Conservation (phyloP, 208 protist genomes). For the Leishmania aethiopica region DNA sequence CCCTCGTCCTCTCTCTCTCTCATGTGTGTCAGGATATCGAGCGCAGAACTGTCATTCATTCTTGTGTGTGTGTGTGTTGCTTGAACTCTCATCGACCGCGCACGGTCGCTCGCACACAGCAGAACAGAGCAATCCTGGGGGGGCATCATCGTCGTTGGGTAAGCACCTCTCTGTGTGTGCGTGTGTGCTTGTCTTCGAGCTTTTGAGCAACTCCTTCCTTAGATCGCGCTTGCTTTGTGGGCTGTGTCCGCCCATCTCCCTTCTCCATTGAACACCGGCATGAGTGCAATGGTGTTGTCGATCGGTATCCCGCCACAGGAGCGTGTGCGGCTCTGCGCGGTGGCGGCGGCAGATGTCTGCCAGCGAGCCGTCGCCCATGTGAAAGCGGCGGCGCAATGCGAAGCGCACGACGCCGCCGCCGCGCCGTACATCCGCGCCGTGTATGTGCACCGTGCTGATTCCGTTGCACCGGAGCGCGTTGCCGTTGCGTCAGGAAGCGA, state of each 20-base stretch:
- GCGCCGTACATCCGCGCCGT: slow-evolving; percentile 40
- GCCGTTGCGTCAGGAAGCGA: slow-evolving; percentile 24
- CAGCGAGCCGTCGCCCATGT: slow-evolving; percentile 23
- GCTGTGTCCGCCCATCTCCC: neutral
- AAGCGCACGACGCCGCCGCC: slow-evolving; percentile 7
- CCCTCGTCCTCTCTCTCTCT: neutral
- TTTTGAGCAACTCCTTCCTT: neutral
- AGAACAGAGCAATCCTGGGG: neutral
- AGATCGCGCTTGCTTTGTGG: neutral
- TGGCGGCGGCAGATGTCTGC: slow-evolving; percentile 28
- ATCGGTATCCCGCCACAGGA: slow-evolving; percentile 26
- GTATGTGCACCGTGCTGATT: slow-evolving; percentile 22
- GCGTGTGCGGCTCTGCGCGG: slow-evolving; percentile 20
- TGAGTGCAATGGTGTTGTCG: slow-evolving; percentile 15
- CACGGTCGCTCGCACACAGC: neutral
- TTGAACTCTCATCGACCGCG: neutral
- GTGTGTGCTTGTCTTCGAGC: neutral
- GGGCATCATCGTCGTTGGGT: neutral
- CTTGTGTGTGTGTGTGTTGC: neutral
- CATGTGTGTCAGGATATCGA: neutral
- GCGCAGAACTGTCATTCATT: neutral
- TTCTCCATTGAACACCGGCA: neutral
- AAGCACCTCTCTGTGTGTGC: neutral
- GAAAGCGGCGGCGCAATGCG: slow-evolving; percentile 8
- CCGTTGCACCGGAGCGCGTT: slow-evolving; percentile 31